Conservation (phyloP, 2,329 filamentous ascomycete genomes). For the Fusarium sp. region DNA sequence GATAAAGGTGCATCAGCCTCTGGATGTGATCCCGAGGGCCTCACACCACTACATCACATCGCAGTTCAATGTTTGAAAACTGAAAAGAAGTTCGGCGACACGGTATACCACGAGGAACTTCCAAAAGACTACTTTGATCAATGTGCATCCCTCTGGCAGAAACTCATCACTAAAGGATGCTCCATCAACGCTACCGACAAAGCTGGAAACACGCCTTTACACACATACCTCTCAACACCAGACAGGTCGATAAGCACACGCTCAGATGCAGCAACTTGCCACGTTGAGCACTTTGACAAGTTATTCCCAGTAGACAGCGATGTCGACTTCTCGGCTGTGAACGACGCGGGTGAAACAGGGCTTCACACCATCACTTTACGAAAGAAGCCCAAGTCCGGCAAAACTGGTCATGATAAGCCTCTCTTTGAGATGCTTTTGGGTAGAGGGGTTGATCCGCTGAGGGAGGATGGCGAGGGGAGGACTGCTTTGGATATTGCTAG, state of each 20-base stretch:
- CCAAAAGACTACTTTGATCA: constrained; percentile 9
- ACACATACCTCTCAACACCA: constrained; percentile 13
- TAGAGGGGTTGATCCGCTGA: constrained; percentile 38
- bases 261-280: background rate
- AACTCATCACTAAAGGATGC: constrained; percentile 8
- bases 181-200: constrained; percentile 30
- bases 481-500: constrained; percentile 41
- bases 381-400: fast-evolving
- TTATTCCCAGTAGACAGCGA: constrained; percentile 28
- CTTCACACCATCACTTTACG: constrained; percentile 28
- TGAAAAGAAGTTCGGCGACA: fast-evolving
- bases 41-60: constrained; percentile 33
- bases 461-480: constrained; percentile 34
- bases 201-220: constrained; percentile 30
- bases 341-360: constrained; percentile 30
- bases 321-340: constrained; percentile 28
- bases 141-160: constrained; percentile 26
- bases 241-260: background rate
- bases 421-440: constrained; percentile 33
- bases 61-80: constrained; percentile 22
- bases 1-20: constrained; percentile 22
- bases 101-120: background rate
- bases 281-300: constrained; percentile 22
- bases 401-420: constrained; percentile 22
- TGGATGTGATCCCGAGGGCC: constrained; percentile 22